Evolutionary conservation across 108 stramenopile genomes (phyloP), one percentile per base, ranked within the genome.

Genomic region (Ochromonas danica): DNA sequence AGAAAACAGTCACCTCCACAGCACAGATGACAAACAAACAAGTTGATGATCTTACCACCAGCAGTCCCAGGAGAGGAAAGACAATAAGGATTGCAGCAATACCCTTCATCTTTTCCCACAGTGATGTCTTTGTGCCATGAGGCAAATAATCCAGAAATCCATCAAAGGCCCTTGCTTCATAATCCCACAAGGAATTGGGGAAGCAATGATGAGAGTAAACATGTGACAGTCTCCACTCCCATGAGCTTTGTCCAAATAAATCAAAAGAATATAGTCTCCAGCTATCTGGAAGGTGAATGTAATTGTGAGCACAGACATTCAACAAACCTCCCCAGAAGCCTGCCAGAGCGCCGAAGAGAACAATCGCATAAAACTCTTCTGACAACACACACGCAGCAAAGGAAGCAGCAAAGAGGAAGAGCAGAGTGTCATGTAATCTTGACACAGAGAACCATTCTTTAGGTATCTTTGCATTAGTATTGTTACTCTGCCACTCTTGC

Each of bases 161-260:
- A 41, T 74, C 71, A 43, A 74, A 43, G 33, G 78, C 31, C 30
- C 62, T 39, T 17, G 67, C 40, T 63, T 79, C 78, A 14, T 57
- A 79, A 28, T 79, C 78, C 27, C 1, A 27, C 62, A 39, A 27
- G 39, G 61, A 1, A 0, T 61, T 61, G 0, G 78, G 78, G 61
- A 57, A 79, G 35, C 39, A 27, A 0, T 79, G 78, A 28, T 79
- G 78, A 10, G 78, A 79, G 67, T 61, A 27, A 27, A 61, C 42
- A 6, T 79, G 78, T 33, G 78, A 70, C 25, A 79, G 40, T 6
- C 0, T 28, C 78, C 78, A 79, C 35, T 79, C 78, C n/a, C 67
- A 2, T 28, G 60, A 61, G 0, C 40, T 41, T 22, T 41, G 42
- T 25, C 62, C 1, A 6, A 40, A 70, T 25, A 79, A 3, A 63